phyloP scores from a whole-genome alignment of 2,329 filamentous ascomycete species.

The Hypomyces rosellus region DNA sequence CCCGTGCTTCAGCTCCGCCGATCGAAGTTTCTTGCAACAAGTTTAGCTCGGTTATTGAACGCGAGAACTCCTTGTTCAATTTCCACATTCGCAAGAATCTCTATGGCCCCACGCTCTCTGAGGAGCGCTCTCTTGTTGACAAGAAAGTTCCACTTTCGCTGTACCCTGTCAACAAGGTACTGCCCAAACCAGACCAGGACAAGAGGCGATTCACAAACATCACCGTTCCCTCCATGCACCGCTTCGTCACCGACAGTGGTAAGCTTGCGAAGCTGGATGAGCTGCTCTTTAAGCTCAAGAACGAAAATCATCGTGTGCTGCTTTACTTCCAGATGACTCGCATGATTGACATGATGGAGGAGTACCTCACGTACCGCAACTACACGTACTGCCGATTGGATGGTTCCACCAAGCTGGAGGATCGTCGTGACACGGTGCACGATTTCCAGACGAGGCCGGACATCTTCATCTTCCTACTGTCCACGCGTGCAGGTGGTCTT shows the following conservation, averaged over 20 bases:
- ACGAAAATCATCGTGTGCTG: conserved; percentile 84
- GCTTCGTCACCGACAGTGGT: conserved; percentile 95
- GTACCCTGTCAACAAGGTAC: conserved; percentile 57
- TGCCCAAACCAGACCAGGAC: conserved; percentile 73
- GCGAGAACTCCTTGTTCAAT: conserved; percentile 74
- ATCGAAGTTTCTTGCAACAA: conserved; percentile 73
- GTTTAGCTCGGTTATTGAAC: conserved; percentile 58
- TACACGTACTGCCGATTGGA: conserved; percentile 98
- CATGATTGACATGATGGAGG: conserved; percentile 99
- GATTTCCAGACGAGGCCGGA: conserved; percentile 94
- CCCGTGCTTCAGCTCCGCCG: conserved; percentile 77
- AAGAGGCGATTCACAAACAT: conserved; percentile 87
- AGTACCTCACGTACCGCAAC: conserved; percentile 96
- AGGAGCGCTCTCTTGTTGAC: conserved; percentile 71
- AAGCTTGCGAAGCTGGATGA: conserved; percentile 90
- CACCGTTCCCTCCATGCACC: conserved; percentile 88
- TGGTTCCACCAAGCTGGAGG: conserved; percentile 94
- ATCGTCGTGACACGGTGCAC: conserved; percentile 89
- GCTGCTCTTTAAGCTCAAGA: conserved; percentile 83
- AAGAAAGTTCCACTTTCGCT: conserved; percentile 60
- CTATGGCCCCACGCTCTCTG: conserved; percentile 55
- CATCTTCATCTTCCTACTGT: conserved; percentile 95
- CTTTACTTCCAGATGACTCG: conserved; percentile 99
- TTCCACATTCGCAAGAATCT: conserved; percentile 65
- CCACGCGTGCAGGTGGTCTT: conserved; percentile 91